phyloP scores from a whole-genome alignment of 148 eudicot genomes.

The Nyssa sinensis region DNA sequence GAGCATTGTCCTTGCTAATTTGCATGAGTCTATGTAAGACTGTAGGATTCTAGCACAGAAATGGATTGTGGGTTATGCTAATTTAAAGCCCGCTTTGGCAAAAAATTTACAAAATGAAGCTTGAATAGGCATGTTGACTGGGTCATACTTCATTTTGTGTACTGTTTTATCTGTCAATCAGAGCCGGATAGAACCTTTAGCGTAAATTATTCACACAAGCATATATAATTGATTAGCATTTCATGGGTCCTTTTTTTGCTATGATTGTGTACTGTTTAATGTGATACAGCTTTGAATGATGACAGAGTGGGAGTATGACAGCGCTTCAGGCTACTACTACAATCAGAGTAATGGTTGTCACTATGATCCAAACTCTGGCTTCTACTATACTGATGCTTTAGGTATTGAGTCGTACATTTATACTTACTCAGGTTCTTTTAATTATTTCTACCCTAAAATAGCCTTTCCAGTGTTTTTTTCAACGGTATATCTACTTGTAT shows the following conservation, averaged over 20 bases:
- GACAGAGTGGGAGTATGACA: conserved; percentile 82
- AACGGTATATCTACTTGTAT: conserved; percentile 5
- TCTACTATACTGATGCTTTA: conserved; percentile 82
- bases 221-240: neutral
- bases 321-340: conserved; percentile 75
- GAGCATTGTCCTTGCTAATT: no score
- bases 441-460: neutral
- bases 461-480: neutral
- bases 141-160: no score
- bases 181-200: neutral
- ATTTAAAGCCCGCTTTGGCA: no score
- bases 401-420: conserved; percentile 39
- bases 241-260: neutral
- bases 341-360: conserved; percentile 61
- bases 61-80: no score
- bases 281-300: conserved; percentile 21
- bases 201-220: neutral
- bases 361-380: conserved; percentile 91
- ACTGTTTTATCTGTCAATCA: no score
- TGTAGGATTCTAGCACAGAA: no score
- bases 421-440: neutral
- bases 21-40: no score
- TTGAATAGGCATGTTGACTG: neutral
- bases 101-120: no score
- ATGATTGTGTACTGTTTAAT: neutral